Evolutionary conservation across 768 basidiomycete genomes (phyloP).

Genomic region (Aureoboletus auriporus): DNA sequence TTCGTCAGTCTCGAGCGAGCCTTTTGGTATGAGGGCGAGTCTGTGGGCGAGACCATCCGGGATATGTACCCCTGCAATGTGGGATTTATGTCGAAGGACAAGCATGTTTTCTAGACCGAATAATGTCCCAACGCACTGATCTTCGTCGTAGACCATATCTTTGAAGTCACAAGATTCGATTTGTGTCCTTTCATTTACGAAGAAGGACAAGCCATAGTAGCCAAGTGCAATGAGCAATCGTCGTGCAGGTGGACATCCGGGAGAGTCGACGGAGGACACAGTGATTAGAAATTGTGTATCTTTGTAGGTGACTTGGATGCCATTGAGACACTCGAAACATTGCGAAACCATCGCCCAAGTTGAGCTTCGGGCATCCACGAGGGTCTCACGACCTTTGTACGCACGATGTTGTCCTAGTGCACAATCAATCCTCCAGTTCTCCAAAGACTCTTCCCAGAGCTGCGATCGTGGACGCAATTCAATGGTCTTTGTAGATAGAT

Average conservation of each 20-base stretch:
- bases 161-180: not conserved
- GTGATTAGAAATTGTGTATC: no score
- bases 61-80: not conserved
- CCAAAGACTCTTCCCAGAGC: not conserved
- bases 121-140: not conserved
- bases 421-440: not conserved
- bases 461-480: conserved; percentile 1
- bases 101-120: not conserved
- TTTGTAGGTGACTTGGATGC: no score
- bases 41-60: not conserved
- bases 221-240: not conserved
- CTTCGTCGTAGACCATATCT: not conserved
- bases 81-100: not conserved
- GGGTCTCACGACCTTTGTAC: not conserved
- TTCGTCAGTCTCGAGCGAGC: no score
- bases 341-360: conserved; percentile 10
- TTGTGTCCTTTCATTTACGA: not conserved
- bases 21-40: not conserved
- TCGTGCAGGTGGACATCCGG: not conserved
- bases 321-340: conserved; percentile 6
- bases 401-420: not conserved
- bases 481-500: conserved; percentile 1
- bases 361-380: conserved; percentile 12
- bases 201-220: not conserved
- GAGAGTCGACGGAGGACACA: not conserved